phyloP scores from a whole-genome alignment of 441 rosid genomes.

The Jatropha podagrica region DNA sequence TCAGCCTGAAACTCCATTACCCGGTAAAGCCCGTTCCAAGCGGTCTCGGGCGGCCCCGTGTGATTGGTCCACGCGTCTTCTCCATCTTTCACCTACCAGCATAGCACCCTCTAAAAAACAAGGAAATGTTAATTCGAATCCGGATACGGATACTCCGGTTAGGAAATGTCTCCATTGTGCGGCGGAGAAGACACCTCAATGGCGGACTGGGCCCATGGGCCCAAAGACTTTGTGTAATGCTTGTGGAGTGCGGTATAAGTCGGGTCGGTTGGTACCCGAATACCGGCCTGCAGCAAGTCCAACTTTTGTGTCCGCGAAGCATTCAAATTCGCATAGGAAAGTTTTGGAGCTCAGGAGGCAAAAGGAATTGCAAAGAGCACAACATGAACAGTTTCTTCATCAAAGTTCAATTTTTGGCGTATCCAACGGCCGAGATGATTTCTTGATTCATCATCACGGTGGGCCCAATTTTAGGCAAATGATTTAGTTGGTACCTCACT shows the following conservation, averaged over 20 bases:
- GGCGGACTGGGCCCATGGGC: constrained; percentile 96
- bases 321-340: constrained; percentile 91
- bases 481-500: constrained; percentile 39
- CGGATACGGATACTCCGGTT: neutral
- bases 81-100: constrained; percentile 33
- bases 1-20: constrained; percentile 44
- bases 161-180: constrained; percentile 76
- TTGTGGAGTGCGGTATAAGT: constrained; percentile 83
- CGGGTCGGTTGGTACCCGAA: constrained; percentile 84
- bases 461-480: constrained; percentile 61
- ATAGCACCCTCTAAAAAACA: constrained; percentile 30
- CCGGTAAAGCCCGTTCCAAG: constrained; percentile 67
- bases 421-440: constrained; percentile 63
- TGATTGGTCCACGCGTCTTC: constrained; percentile 69
- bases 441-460: constrained; percentile 60
- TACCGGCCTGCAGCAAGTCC: constrained; percentile 91
- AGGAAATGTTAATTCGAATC: constrained; percentile 17
- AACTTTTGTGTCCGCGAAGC: constrained; percentile 67
- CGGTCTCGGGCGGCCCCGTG: constrained; percentile 58
- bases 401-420: constrained; percentile 54
- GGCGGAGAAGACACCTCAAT: constrained; percentile 87
- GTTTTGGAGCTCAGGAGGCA: constrained; percentile 85
- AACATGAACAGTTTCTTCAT: constrained; percentile 50
- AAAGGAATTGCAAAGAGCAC: constrained; percentile 60
- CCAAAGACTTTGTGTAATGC: constrained; percentile 89